Percentiles rank a stretch among this genome's conserved stretches.
phyloP scores from a whole-genome alignment of 2,329 filamentous ascomycete species.

The Nannizziopsis arthrosporioides region DNA sequence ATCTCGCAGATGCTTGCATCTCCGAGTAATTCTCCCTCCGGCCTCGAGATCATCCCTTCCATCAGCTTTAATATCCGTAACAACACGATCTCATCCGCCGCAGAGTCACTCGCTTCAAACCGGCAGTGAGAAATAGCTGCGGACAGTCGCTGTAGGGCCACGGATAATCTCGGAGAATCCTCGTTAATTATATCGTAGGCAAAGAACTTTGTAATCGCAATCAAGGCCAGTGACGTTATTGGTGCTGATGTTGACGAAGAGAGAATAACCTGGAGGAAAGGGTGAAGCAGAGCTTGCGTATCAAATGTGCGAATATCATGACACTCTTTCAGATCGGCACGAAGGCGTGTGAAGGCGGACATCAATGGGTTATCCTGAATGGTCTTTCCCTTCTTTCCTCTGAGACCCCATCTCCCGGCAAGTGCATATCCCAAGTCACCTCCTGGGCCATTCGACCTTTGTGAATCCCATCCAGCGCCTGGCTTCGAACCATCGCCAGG shows the following conservation, averaged over 20 bases:
- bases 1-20: conserved; percentile 98
- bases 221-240: conserved; percentile 86
- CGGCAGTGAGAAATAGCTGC: conserved; percentile 94
- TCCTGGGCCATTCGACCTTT: conserved; percentile 16
- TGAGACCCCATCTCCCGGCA: conserved; percentile 78
- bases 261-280: conserved; percentile 92
- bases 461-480: conserved; percentile 16
- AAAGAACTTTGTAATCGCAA: conserved; percentile 92
- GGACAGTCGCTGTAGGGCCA: conserved; percentile 89
- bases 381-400: conserved; percentile 92
- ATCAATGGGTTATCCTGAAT: conserved; percentile 97
- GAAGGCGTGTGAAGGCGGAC: conserved; percentile 79
- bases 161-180: conserved; percentile 71
- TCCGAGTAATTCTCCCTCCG: conserved; percentile 82
- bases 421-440: conserved; percentile 39
- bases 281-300: conserved; percentile 75
- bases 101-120: conserved; percentile 90
- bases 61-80: conserved; percentile 91
- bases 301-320: conserved; percentile 87
- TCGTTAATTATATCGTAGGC: conserved; percentile 83
- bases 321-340: conserved; percentile 74
- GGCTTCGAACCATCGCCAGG: conserved; percentile 20
- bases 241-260: conserved; percentile 91
- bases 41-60: conserved; percentile 95
- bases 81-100: conserved; percentile 89